A percentile compares a stretch with the other conserved stretches of the same genome.
Evolutionary conservation across 805 yeast genomes (phyloP).

Genomic region (Saccharomycopsis microspora): DNA sequence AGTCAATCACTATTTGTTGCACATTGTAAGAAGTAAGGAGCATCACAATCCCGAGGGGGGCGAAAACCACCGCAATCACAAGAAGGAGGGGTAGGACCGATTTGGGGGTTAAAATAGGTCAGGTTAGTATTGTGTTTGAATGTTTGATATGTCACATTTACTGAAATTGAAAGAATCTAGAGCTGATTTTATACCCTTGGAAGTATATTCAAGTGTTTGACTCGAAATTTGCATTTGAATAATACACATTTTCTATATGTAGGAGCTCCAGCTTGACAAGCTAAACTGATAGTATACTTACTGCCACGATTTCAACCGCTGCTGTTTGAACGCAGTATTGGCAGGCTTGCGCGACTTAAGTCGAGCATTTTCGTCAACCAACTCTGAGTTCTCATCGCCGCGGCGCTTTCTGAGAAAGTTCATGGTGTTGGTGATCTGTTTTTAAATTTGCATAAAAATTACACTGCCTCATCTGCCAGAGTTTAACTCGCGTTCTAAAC

Average conservation of each 20-base stretch:
- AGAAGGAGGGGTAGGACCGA: conserved; percentile 81
- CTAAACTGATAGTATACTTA: conserved; percentile 7
- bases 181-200: no score
- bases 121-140: background rate
- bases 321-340: conserved; percentile 72
- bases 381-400: conserved; percentile 1
- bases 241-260: background rate
- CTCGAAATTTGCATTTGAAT: background rate
- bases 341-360: conserved; percentile 17
- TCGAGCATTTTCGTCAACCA: conserved; percentile 2
- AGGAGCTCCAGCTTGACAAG: background rate
- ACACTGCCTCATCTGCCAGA: background rate
- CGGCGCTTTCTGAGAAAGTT: conserved; percentile 10
- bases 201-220: no score
- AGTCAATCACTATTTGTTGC: conserved; percentile 64
- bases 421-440: conserved; percentile 5
- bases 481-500: background rate
- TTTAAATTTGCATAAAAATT: background rate
- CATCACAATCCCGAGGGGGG: conserved; percentile 85
- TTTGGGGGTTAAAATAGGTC: conserved; percentile 82
- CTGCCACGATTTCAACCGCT: conserved; percentile 52
- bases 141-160: background rate
- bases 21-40: conserved; percentile 63
- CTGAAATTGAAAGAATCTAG: no score
- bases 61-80: conserved; percentile 64